Evolutionary conservation across 2,329 filamentous ascomycete species (phyloP), one percentile per base, ranked within the genome.

Genomic region (Botrytis fragariae): DNA sequence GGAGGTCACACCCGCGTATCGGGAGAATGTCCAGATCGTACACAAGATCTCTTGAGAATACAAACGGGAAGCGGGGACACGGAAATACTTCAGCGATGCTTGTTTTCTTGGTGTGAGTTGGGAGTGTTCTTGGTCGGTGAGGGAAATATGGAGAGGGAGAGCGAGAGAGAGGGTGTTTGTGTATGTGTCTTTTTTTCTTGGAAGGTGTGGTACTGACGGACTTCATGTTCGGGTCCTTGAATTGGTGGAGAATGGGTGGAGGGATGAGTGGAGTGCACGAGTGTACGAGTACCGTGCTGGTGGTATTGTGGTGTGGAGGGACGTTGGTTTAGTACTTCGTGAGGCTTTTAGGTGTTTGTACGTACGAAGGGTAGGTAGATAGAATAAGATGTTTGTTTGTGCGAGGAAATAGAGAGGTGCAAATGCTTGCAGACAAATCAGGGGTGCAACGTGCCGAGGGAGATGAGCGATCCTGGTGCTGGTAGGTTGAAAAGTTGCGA

Each of bases 241-340:
- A 14, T 25, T 35, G 42, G 42, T 25, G 14, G 25, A n/a, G 39
- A 35, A 65, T 48, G 44, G 29, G 16, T 22, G n/a, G 42, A 4
- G n/a, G 51, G 51, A 32, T n/a, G n/a, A 32, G 16, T 45, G 62
- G 42, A 22, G 8, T 10, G 9, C 9, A 12, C n/a, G 42, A 44
- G 39, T 14, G 39, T 51, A 65, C 63, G 32, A 48, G 63, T 65
- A 65, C 63, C 63, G 63, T 51, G 63, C 63, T 65, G 63, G 63
- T 65, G 63, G 63, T 65, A 37, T 51, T 48, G 22, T 20, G 39
- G n/a, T 8, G 20, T 42, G 42, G 44, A 20, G 42, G 60, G 20
- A 35, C 39, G 25, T 45, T 39, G 10, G 14, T 29, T 29, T 32
- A 3, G 14, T 57, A 18, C 14, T 29, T 18, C 1, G n/a, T 32